Base-by-base conservation (phyloP, 75 land plant genomes). In the Adiantum capillusveneris region DNA sequence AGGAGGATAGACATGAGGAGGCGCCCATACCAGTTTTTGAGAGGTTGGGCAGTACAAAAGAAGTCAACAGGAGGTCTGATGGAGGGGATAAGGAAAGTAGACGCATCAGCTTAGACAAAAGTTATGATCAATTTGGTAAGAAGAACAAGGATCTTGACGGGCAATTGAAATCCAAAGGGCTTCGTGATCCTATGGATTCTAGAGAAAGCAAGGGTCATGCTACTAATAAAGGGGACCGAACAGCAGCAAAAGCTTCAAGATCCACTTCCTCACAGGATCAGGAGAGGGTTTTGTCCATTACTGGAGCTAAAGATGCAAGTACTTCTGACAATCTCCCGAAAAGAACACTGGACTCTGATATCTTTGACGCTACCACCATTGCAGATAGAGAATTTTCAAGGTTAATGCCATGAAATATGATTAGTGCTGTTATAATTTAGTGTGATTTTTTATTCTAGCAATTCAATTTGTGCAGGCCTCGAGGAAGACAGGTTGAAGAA, bases 171-270 rank as follows among this genome's bases (percentile, higher is more conserved):
- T 6, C 14, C 6, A 46, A 21, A 46, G 50, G 50, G 2, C 18
- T 14, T 46, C 50, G 22, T 6, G 50, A 46, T 46, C 12, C 50
- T 18, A 9, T 3, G 3, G 50, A 46, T 46, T 5, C 17, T 6
- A 46, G 50, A 46, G 50, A 46, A 18, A 46, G 17, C 50, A 46
- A 46, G 50, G 50, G 18, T 17, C 50, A 46, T 46, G 50, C 22
- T 17, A 46, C 13, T 18, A 14, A 3, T 2, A 46, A 21, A 46
- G 50, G 22, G 2, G 50, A 46, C 14, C 50, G 50, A 3, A 2
- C 50, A 46, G 14, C 50, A n/a, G 2, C 50, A 17, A 46, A 21
- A 21, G 18, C 50, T n/a, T 46, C 50, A 18, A 18, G 22, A 3
- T 18, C 22, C 5, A n/a, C 50, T 46, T n/a, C 14, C 12, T 21